phyloP scores from a whole-genome alignment of 106 monocot species.

The Apostasia ramifera region DNA sequence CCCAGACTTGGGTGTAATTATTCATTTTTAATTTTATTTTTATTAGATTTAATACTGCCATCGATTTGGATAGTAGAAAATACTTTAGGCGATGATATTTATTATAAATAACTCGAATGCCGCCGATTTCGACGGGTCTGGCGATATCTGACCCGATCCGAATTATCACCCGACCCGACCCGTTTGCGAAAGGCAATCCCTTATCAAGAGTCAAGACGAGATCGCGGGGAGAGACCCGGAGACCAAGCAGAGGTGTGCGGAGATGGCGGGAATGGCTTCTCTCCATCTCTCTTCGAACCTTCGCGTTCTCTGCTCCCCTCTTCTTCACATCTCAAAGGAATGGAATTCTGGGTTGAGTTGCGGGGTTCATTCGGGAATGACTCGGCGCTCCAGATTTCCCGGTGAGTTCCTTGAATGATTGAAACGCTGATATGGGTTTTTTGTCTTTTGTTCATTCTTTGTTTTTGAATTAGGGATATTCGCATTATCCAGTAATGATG shows the following conservation, averaged over 20 bases:
- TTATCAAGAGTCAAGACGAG: no score
- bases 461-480: conserved; percentile 48
- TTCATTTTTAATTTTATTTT: no score
- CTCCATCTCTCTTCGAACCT: conserved; percentile 23
- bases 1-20: no score
- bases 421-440: not conserved
- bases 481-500: conserved; percentile 89
- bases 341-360: conserved; percentile 8
- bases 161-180: no score
- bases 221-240: no score
- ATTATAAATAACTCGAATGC: no score
- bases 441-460: not conserved
- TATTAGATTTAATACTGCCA: no score
- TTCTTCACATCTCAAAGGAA: not conserved
- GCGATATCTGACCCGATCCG: no score
- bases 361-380: conserved; percentile 14
- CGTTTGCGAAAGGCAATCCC: no score
- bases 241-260: not conserved
- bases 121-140: no score
- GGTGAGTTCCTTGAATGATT: conserved; percentile 16
- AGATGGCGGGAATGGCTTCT: conserved; percentile 39
- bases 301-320: conserved; percentile 6
- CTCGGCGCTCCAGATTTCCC: conserved; percentile 36
- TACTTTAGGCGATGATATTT: no score
- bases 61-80: no score